Conservation (phyloP, 768 basidiomycete species). For the Xerocomus spinulosus region DNA sequence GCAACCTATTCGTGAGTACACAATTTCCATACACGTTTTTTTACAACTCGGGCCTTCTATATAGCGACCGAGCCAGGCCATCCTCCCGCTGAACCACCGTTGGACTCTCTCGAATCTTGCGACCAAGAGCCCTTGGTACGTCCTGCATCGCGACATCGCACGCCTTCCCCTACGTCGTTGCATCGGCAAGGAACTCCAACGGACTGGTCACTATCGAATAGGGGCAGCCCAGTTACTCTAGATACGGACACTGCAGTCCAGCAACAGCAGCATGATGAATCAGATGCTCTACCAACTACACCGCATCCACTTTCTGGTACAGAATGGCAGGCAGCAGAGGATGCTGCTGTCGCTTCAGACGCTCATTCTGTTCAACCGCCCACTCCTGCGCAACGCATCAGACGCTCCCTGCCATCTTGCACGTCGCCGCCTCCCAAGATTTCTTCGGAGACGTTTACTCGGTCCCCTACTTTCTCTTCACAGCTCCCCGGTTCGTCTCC, state of each 20-base stretch:
- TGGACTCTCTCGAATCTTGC: neutral
- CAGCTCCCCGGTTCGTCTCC: slow-evolving; percentile 10
- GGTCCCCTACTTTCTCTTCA: slow-evolving; percentile 1
- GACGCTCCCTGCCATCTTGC: slow-evolving; percentile 1
- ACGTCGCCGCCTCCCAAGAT: slow-evolving; percentile 4
- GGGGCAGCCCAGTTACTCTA: slow-evolving; percentile 13
- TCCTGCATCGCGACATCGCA: slow-evolving; percentile 3
- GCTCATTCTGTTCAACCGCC: slow-evolving; percentile 22
- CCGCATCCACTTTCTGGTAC: slow-evolving; percentile 3
- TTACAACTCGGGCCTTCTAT: neutral
- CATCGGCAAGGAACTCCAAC: slow-evolving; percentile 26
- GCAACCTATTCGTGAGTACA: slow-evolving; percentile 8
- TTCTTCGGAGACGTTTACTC: slow-evolving; percentile 5
- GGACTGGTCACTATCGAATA: slow-evolving; percentile 27
- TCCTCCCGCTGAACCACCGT: neutral
- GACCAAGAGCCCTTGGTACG: neutral
- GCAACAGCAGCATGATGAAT: slow-evolving; percentile 2
- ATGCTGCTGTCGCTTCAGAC: slow-evolving; percentile 5
- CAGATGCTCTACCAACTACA: neutral
- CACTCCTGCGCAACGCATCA: slow-evolving; percentile 27
- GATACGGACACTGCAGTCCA: neutral
- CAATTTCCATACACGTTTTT: neutral
- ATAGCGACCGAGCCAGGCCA: slow-evolving; percentile 4
- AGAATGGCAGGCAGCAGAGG: slow-evolving; percentile 11
- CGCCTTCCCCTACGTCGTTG: slow-evolving; percentile 5